A percentile compares a stretch with the other conserved stretches of the same genome.
phyloP scores from a whole-genome alignment of 2,329 filamentous ascomycete genomes.

The Colletotrichum cuscutae region DNA sequence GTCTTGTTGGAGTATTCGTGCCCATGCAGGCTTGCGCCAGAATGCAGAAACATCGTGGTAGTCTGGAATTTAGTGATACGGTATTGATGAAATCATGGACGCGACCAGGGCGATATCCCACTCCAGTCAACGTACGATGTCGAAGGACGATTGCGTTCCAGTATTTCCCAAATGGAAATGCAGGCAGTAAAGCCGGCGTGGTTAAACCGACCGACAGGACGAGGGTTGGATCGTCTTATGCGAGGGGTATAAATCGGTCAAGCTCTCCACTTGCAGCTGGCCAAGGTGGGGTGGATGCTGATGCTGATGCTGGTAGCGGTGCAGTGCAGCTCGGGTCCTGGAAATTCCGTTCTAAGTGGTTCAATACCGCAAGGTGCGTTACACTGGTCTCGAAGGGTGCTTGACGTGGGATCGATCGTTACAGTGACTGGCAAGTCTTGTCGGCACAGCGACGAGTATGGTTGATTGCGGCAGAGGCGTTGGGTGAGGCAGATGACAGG shows the following conservation, averaged over 20 bases:
- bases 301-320: neutral
- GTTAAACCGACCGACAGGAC: neutral
- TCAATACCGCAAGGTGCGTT: slow-evolving; percentile 3
- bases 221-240: neutral
- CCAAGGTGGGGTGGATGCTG: slow-evolving; percentile 1
- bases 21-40: slow-evolving; percentile 68
- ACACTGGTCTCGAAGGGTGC: neutral
- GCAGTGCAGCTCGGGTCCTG: slow-evolving; percentile 10
- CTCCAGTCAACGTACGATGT: neutral
- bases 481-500: neutral
- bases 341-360: neutral
- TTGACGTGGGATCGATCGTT: slow-evolving; percentile 21
- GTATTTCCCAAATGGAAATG: neutral
- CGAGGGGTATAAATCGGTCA: slow-evolving; percentile 4
- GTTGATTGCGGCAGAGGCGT: slow-evolving; percentile 27
- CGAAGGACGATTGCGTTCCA: neutral
- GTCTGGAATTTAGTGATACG: neutral
- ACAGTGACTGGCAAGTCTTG: slow-evolving; percentile 6
- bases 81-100: slow-evolving; percentile 9
- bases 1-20: slow-evolving; percentile 64
- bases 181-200: neutral
- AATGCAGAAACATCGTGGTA: slow-evolving; percentile 66
- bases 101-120: neutral
- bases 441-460: slow-evolving; percentile 23
- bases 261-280: slow-evolving; percentile 22